Conservation (phyloP, 768 basidiomycete genomes). For the Suillus subluteus region DNA sequence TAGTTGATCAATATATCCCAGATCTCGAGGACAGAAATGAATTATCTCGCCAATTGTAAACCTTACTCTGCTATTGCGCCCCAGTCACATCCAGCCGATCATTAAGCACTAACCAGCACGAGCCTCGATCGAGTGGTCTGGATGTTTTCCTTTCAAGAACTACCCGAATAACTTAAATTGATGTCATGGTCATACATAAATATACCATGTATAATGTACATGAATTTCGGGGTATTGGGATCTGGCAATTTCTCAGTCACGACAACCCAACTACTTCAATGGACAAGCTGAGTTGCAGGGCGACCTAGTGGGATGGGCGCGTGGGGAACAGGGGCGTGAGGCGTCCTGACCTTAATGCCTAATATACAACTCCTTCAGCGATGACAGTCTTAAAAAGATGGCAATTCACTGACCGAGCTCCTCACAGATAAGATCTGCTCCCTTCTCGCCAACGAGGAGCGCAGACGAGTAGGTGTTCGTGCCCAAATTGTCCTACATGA, state of each 20-base stretch:
- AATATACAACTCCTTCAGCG: constrained; percentile 16
- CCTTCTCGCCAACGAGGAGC: constrained; percentile 71
- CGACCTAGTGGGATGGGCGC: constrained; percentile 59
- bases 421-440: constrained; percentile 60
- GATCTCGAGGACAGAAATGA: not conserved
- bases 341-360: constrained; percentile 65
- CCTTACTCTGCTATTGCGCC: not conserved
- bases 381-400: not conserved
- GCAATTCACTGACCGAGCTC: constrained; percentile 53
- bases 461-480: constrained; percentile 78
- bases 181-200: not conserved
- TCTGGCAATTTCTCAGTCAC: not conserved
- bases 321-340: constrained; percentile 72
- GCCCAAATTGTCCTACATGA: constrained; percentile 63
- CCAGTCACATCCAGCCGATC: not conserved
- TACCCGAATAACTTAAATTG: not conserved
- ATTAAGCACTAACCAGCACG: not conserved
- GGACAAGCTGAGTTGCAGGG: constrained; percentile 47
- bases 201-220: not conserved
- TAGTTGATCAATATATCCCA: not conserved
- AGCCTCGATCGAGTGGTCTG: not conserved
- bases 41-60: not conserved
- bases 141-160: not conserved
- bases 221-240: not conserved
- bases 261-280: constrained; percentile 12